Percentiles rank a stretch among this genome's conserved stretches.
phyloP scores from a whole-genome alignment of 2,329 filamentous ascomycete genomes.

The Dothiorella sarmentorum region DNA sequence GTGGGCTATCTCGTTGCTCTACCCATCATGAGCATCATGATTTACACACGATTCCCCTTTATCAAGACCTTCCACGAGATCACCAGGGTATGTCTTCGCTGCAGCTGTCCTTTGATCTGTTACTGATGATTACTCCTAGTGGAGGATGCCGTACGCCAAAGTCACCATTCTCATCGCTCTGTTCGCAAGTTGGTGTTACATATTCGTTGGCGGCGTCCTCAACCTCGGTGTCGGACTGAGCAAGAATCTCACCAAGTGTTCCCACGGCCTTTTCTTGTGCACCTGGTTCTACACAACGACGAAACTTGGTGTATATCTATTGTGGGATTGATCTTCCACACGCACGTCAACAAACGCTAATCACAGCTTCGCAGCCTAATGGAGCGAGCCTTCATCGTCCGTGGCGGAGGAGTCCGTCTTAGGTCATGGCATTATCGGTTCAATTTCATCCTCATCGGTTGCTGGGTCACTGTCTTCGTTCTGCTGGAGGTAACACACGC shows the following conservation, averaged over 20 bases:
- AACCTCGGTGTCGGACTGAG: background rate
- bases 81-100: background rate
- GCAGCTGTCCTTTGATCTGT: too few species aligned
- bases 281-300: constrained; percentile 6
- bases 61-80: background rate
- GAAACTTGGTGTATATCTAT: background rate
- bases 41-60: background rate
- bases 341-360: background rate
- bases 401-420: background rate
- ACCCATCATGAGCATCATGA: background rate
- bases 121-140: background rate
- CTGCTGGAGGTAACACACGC: background rate
- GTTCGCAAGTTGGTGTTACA: constrained; percentile 1
- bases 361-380: background rate
- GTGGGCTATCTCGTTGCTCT: background rate
- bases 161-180: constrained; percentile 1
- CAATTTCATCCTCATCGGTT: constrained; percentile 1
- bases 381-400: constrained; percentile 5
- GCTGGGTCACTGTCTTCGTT: background rate
- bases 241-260: background rate
- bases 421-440: constrained; percentile 2
- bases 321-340: background rate
- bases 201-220: background rate
- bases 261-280: background rate
- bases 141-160: background rate